Percentiles rank a stretch among this genome's conserved stretches.
phyloP scores from a whole-genome alignment of 208 protist genomes.

The Leishmania aethiopica region DNA sequence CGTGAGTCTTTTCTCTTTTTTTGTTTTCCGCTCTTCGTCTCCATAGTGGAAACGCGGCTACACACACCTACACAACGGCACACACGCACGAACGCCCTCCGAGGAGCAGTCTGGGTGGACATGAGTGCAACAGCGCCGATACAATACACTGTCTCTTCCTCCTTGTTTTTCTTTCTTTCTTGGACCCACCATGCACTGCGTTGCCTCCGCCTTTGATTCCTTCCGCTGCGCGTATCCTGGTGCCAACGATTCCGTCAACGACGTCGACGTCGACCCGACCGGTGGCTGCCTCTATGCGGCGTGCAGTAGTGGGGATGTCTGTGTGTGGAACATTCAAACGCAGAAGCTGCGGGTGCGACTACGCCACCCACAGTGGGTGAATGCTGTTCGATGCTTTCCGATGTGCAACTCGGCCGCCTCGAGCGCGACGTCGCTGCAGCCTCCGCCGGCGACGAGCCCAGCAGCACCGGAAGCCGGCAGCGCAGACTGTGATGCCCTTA shows the following conservation, averaged over 20 bases:
- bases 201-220: slow-evolving; percentile 24
- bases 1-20: neutral
- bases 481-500: neutral
- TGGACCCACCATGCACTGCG: slow-evolving; percentile 8
- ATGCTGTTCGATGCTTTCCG: slow-evolving; percentile 53
- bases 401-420: slow-evolving; percentile 26
- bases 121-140: neutral
- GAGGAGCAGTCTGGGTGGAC: too few relatives aligned
- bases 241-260: slow-evolving; percentile 34
- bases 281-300: slow-evolving; percentile 49
- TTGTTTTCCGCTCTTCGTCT: neutral
- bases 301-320: slow-evolving; percentile 34
- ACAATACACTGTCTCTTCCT: neutral
- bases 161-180: neutral
- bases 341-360: slow-evolving; percentile 34
- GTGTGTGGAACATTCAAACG: slow-evolving; percentile 41
- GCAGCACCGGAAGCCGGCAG: neutral
- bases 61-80: neutral
- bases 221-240: slow-evolving; percentile 36
- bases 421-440: neutral
- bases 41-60: neutral
- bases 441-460: neutral
- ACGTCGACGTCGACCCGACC: slow-evolving; percentile 42
- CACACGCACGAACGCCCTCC: neutral
- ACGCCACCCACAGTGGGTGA: slow-evolving; percentile 41